Evolutionary conservation across 2,329 filamentous ascomycete species (phyloP), one percentile per base, ranked within the genome.

Genomic region (Trichophyton mentagrophytes): DNA sequence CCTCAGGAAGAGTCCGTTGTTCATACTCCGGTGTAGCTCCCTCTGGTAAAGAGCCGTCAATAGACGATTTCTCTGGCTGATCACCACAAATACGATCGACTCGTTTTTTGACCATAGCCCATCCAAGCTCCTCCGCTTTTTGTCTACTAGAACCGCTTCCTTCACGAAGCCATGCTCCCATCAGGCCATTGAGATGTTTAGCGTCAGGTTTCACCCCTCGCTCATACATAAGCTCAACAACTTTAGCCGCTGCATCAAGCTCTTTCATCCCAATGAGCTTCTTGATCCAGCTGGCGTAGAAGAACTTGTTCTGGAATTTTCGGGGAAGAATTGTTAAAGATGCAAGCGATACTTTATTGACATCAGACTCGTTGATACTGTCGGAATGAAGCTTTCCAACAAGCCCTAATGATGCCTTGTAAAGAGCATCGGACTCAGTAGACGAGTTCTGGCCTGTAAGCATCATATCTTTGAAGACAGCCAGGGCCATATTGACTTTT

Each of bases 381-480:
- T 70, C 73, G 20, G 72, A 68, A 58, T 77, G 75, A 27, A 77
- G 67, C 57, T 71, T 74, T 11, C 70, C 74, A 49, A 73, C 69
- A 17, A 77, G 61, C 17, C 71, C 72, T 7, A 77, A 63, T 17
- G 74, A 71, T 47, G 71, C 69, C 63, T 71, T 70, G 63, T 78
- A 80, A n/a, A 78, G 67, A n/a, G 71, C 68, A 3, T 72, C 73
- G 25, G 73, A 77, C 58, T 77, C 74, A n/a, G 74, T 69, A n/a
- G 71, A 69, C 8, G 73, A 72, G 53, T 74, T 74, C 61, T 73
- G 70, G 6, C 81, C 80, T 3, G 82, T 81, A 61, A 84, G 82
- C 84, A 95, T 90, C 90, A 96, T 95, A 70, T 96, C 89, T 66
- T 87, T 88, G 71, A 95, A 95, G 0, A 89, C 83, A 59, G 84